Evolutionary conservation across 2,329 filamentous ascomycete genomes (phyloP).

Genomic region (Aspergillus terreus): DNA sequence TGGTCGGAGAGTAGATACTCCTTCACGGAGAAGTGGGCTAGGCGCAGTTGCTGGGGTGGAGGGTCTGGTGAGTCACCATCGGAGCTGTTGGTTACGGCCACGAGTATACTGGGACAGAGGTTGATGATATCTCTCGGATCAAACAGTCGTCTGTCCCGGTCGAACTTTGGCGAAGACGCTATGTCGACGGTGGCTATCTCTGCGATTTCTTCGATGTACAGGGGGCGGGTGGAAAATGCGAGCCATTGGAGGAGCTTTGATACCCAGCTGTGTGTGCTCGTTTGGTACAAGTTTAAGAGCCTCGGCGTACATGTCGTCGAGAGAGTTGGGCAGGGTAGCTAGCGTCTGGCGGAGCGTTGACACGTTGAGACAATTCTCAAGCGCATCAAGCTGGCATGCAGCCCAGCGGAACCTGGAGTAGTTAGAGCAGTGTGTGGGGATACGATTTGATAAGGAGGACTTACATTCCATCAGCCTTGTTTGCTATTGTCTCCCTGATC

Average conservation of each 20-base stretch:
- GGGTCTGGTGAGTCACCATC: not conserved
- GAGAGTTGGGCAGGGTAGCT: constrained; percentile 13
- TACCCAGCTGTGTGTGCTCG: not conserved
- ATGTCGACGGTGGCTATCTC: not conserved
- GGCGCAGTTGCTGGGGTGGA: not conserved
- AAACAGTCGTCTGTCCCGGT: not conserved
- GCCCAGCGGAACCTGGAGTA: constrained; percentile 24
- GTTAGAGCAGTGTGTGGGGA: not conserved
- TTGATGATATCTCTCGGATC: not conserved
- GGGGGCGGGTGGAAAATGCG: not conserved
- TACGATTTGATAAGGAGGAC: not conserved
- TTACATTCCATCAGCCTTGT: constrained; percentile 17
- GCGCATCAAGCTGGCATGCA: constrained; percentile 22
- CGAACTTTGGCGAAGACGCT: no score
- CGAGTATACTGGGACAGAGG: not conserved
- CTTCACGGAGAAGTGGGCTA: not conserved
- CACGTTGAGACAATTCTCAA: constrained; percentile 17
- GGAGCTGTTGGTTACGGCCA: not conserved
- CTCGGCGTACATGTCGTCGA: not conserved
- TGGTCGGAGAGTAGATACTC: not conserved
- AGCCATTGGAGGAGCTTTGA: constrained; percentile 1
- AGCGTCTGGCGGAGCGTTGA: constrained; percentile 14
- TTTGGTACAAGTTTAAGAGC: not conserved
- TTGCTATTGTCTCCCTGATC: constrained; percentile 9
- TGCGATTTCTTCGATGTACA: constrained; percentile 1